A percentile compares a stretch with the other conserved stretches of the same genome.
Conservation (phyloP, 2,329 filamentous ascomycete species). For the Colletotrichum sp. region DNA sequence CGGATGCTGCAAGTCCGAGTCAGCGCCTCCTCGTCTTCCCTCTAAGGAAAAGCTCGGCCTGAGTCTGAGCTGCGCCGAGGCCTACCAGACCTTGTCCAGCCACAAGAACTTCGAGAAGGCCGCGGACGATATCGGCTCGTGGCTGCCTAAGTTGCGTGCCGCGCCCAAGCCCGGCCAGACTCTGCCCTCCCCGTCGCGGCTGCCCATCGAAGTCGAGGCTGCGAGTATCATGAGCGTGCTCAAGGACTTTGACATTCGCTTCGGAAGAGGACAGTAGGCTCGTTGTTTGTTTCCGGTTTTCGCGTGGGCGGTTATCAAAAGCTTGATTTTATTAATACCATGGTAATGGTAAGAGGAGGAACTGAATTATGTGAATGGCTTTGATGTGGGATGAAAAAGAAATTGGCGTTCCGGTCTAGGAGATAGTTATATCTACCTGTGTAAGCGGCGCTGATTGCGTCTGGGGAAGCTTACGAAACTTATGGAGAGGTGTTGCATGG, state of each 20-base stretch:
- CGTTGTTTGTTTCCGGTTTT: not conserved
- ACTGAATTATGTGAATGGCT: not conserved
- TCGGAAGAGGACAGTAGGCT: conserved; percentile 47
- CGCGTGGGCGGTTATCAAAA: not conserved
- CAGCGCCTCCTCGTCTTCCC: conserved; percentile 28
- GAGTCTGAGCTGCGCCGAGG: conserved; percentile 75
- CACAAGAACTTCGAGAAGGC: conserved; percentile 79
- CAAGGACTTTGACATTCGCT: conserved; percentile 79
- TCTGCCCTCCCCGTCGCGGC: conserved; percentile 37
- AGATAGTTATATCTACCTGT: not conserved
- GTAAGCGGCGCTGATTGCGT: not conserved
- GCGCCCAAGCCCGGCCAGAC: conserved; percentile 45
- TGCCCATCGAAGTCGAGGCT: conserved; percentile 79
- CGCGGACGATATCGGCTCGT: conserved; percentile 74
- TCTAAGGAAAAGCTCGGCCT: conserved; percentile 46
- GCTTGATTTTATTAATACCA: not conserved
- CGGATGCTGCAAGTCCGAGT: conserved; percentile 68
- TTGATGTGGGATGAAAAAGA: not conserved
- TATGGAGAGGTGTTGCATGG: not conserved
- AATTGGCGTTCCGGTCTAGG: not conserved
- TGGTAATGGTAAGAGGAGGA: not conserved
- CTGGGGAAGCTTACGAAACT: not conserved
- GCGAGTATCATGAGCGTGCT: conserved; percentile 87
- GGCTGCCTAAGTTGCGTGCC: conserved; percentile 76
- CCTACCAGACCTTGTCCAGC: conserved; percentile 79